phyloP scores from a whole-genome alignment of 164 flowering plant species.

The Paratinospora sagittata region DNA sequence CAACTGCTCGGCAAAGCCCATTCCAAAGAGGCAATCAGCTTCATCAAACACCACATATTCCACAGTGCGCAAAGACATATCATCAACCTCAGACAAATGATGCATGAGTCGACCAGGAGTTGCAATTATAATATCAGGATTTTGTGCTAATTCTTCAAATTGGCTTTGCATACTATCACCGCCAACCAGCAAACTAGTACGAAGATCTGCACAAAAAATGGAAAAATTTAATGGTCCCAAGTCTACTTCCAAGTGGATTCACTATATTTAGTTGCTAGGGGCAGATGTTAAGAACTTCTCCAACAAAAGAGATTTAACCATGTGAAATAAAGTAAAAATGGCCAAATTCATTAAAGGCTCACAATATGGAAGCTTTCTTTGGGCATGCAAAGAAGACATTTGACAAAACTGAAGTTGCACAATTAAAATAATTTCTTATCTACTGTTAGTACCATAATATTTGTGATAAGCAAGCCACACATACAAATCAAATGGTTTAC shows the following conservation, averaged over 20 bases:
- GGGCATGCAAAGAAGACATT: too few relatives aligned
- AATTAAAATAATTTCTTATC: too few relatives aligned
- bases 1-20: conserved; percentile 97
- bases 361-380: too few relatives aligned
- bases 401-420: too few relatives aligned
- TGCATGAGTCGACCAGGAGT: conserved; percentile 99
- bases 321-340: too few relatives aligned
- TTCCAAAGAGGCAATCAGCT: conserved; percentile 82
- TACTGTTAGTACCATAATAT: too few relatives aligned
- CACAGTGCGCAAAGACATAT: conserved; percentile 78
- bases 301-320: too few relatives aligned
- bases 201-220: conserved; percentile 56
- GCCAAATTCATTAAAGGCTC: too few relatives aligned
- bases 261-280: background rate
- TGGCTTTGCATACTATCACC: conserved; percentile 96
- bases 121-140: conserved; percentile 93
- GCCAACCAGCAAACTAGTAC: conserved; percentile 78
- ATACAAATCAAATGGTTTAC: too few relatives aligned
- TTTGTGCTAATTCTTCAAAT: conserved; percentile 88
- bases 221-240: background rate
- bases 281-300: background rate
- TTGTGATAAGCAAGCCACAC: too few relatives aligned
- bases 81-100: conserved; percentile 91
- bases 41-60: conserved; percentile 97
- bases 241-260: background rate